Base-by-base conservation (phyloP, 1,139 yeast species). In the Blastobotrys buckinghamii region DNA sequence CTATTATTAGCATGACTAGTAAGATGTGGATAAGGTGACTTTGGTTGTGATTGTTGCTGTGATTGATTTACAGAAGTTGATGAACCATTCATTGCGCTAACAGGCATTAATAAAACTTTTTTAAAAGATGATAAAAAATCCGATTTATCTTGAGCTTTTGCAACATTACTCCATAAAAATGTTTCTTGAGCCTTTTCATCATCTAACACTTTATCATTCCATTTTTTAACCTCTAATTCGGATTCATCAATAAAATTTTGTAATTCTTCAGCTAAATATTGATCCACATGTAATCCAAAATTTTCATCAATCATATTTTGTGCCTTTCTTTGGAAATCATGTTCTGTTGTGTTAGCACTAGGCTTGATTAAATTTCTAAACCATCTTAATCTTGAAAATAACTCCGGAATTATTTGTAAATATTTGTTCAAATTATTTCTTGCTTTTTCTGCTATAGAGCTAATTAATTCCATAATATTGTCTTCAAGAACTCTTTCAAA, bases 101-200 rank as follows among this genome's bases (percentile, higher is more conserved):
- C 71, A 1, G 73, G 72, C 62, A 66, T 63, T 54, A 66, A 51
- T 16, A 70, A 54, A 2, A 68, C 74, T 53, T 69, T 73, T 58
- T 77, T 77, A 54, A 82, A 70, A 26, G 82, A 78, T 1, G 80
- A 75, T 37, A 81, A 71, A 55, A 81, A 73, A 48, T 74, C 74
- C 33, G 69, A 63, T 55, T 77, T 75, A 47, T 75, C 74, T 49
- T 68, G 65, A 50, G 65, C 73, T 50, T 64, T 67, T 30, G 66
- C 63, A 43, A 73, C 66, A 54, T 71, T 73, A 40, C 78, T 74
- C 57, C 73, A 59, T n/a, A 72, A 60, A 24, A 68, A 58, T 22
- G 65, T 60, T 53, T 75, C 78, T 1, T 72, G 65, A 30, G 65
- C 69, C 2, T 62, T 64, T 38, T 73, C 74, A 37, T 63, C 63